A percentile compares a stretch with the other conserved stretches of the same genome.
Evolutionary conservation across 805 yeast species (phyloP).

Genomic region (Saccharomycopsis fodiens): DNA sequence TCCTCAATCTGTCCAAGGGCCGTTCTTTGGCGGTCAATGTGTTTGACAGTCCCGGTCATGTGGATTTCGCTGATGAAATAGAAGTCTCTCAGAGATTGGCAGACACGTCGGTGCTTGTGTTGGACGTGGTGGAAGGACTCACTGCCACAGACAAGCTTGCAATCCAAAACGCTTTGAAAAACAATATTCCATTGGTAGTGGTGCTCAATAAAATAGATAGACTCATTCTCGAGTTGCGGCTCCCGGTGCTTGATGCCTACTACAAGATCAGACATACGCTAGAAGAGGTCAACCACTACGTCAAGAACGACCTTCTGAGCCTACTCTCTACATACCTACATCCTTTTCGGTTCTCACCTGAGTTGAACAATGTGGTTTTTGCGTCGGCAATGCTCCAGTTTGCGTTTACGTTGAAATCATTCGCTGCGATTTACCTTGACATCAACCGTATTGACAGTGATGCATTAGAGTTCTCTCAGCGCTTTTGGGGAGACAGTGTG

Average conservation of each 20-base stretch:
- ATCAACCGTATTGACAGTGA: conserved; percentile 20
- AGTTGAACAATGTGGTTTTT: conserved; percentile 60
- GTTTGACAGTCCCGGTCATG: conserved; percentile 90
- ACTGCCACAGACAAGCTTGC: conserved; percentile 45
- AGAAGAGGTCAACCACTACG: conserved; percentile 53
- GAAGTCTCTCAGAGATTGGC: conserved; percentile 46
- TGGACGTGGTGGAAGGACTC: conserved; percentile 85
- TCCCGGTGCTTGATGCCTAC: conserved; percentile 70
- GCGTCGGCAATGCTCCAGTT: conserved; percentile 58
- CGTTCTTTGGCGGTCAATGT: conserved; percentile 56
- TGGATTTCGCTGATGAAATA: conserved; percentile 72
- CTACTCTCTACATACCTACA: conserved; percentile 25
- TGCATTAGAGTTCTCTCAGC: conserved; percentile 36
- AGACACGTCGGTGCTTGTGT: conserved; percentile 61
- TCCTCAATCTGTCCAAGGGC: conserved; percentile 45
- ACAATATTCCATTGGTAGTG: conserved; percentile 46
- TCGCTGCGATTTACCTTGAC: conserved; percentile 45
- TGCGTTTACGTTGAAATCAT: conserved; percentile 60
- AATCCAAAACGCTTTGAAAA: conserved; percentile 43
- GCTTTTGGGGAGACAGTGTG: conserved; percentile 70
- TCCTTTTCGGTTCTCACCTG: conserved; percentile 45
- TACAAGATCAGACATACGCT: conserved; percentile 55
- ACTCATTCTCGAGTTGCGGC: conserved; percentile 66
- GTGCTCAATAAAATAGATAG: conserved; percentile 81
- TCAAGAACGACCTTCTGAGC: conserved; percentile 29